These are phyloP conservation scores for Aspergillus novoparasiticus DNA, from an alignment of 2,329 filamentous ascomycete species.

Conservation along the genomic window DNA sequence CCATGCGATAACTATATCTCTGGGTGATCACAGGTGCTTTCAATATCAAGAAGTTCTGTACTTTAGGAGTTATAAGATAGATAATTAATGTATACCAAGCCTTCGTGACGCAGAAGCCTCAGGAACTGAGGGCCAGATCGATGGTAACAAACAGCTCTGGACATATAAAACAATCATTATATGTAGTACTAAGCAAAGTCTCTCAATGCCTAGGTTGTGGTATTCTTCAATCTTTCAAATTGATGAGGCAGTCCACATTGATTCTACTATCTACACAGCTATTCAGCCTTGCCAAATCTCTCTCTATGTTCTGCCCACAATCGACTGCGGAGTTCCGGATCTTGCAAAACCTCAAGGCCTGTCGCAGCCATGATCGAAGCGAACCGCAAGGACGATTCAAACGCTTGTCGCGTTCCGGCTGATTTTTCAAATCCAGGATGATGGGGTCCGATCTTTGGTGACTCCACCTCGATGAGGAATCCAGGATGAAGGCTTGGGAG, in stretches of 20 bases:
- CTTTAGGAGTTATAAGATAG: no score
- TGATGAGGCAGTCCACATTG: background rate
- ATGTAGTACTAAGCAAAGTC: rapidly evolving
- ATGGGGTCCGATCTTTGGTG: background rate
- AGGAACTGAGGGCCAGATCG: no score
- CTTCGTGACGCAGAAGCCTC: no score
- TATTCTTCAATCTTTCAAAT: background rate
- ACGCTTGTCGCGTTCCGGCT: background rate
- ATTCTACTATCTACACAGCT: background rate
- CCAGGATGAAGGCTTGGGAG: background rate
- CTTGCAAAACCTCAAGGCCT: background rate
- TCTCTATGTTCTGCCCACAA: background rate
- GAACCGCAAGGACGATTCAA: background rate
- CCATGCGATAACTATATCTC: no score
- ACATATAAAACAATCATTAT: background rate
- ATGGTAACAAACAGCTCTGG: no score
- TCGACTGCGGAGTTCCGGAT: background rate
- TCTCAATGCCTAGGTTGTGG: rapidly evolving
- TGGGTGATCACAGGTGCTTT: no score
- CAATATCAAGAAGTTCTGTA: no score
- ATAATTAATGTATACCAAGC: no score
- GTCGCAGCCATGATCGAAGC: background rate
- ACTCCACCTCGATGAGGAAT: background rate
- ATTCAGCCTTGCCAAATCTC: background rate
- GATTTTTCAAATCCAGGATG: background rate